A percentile compares a stretch with the other conserved stretches of the same genome.
Conservation (phyloP, 192 early-diverging fungal species). For the Hyaloraphidium curvatum region DNA sequence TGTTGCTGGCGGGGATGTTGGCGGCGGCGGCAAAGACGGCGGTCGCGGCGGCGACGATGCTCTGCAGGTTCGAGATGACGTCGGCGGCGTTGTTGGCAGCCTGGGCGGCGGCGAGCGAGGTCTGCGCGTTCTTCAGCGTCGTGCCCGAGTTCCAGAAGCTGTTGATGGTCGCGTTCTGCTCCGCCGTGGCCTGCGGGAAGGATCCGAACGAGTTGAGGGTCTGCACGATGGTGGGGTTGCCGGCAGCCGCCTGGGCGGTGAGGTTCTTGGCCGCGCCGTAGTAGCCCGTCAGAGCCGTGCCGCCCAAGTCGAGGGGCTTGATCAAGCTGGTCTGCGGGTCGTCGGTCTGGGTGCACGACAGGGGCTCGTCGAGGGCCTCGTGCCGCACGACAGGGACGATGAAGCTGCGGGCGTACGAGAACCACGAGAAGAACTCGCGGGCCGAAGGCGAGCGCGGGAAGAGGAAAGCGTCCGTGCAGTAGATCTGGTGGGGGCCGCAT, state of each 20-base stretch:
- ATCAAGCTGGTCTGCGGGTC: too few relatives aligned
- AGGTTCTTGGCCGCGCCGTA: background rate
- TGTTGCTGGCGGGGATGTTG: too few relatives aligned
- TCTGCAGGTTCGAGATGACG: too few relatives aligned
- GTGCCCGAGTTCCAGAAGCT: background rate
- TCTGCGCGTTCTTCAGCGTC: background rate
- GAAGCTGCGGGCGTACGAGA: background rate
- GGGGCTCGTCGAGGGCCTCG: background rate
- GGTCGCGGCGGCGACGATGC: too few relatives aligned
- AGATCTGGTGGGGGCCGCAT: too few relatives aligned
- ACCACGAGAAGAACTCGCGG: too few relatives aligned
- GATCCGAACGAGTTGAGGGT: background rate
- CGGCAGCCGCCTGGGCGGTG: background rate
- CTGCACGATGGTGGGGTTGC: background rate
- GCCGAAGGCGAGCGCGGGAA: background rate
- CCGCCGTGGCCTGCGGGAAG: background rate
- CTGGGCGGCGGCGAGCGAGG: background rate
- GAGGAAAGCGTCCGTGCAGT: too few relatives aligned
- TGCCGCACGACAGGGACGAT: background rate
- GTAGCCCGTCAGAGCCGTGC: background rate
- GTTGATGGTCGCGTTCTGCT: background rate
- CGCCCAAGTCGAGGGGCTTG: background rate
- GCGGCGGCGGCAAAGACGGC: too few relatives aligned
- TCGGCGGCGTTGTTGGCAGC: background rate
- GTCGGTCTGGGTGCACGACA: background rate